Conservation (phyloP, 306 rosid genomes). For the Casuarina glauca region DNA sequence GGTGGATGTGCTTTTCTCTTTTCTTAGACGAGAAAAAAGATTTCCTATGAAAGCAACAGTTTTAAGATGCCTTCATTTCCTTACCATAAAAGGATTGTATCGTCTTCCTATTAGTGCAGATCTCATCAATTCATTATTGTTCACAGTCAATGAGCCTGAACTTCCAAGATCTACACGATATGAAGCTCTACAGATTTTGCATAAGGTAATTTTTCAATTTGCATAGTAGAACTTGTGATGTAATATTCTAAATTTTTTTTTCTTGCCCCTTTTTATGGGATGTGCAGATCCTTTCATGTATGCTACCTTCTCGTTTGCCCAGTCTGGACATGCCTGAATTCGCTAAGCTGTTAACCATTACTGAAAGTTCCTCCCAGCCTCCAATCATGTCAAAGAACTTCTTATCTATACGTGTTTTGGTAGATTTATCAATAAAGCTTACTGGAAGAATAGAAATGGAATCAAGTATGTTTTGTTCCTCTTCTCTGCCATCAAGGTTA, state of each 20-base stretch:
- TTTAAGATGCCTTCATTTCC: slow-evolving; percentile 56
- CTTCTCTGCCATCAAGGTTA: slow-evolving; percentile 38
- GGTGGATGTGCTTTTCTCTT: slow-evolving; percentile 61
- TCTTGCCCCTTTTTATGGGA: slow-evolving; percentile 24
- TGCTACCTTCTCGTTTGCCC: slow-evolving; percentile 17
- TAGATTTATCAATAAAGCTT: slow-evolving; percentile 36
- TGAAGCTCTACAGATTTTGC: slow-evolving; percentile 41
- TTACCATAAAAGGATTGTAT: slow-evolving; percentile 43
- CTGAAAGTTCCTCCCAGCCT: slow-evolving; percentile 34
- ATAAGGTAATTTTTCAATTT: slow-evolving; percentile 37
- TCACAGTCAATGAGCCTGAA: slow-evolving; percentile 36
- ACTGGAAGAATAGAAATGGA: slow-evolving; percentile 22
- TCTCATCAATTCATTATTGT: slow-evolving; percentile 27
- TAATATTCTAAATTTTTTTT: slow-evolving; percentile 14
- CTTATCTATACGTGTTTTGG: slow-evolving; percentile 40
- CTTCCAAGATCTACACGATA: slow-evolving; percentile 36
- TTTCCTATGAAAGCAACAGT: slow-evolving; percentile 46
- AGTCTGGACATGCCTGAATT: slow-evolving; percentile 28
- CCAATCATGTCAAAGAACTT: slow-evolving; percentile 28
- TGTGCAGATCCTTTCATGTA: slow-evolving; percentile 44
- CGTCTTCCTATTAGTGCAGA: slow-evolving; percentile 28
- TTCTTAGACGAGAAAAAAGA: slow-evolving; percentile 46
- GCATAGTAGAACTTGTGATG: slow-evolving; percentile 9
- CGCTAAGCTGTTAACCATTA: slow-evolving; percentile 38
- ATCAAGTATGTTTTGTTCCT: slow-evolving; percentile 23